Conservation (phyloP, 352 stramenopile genomes). For the Globisporangium polare region DNA sequence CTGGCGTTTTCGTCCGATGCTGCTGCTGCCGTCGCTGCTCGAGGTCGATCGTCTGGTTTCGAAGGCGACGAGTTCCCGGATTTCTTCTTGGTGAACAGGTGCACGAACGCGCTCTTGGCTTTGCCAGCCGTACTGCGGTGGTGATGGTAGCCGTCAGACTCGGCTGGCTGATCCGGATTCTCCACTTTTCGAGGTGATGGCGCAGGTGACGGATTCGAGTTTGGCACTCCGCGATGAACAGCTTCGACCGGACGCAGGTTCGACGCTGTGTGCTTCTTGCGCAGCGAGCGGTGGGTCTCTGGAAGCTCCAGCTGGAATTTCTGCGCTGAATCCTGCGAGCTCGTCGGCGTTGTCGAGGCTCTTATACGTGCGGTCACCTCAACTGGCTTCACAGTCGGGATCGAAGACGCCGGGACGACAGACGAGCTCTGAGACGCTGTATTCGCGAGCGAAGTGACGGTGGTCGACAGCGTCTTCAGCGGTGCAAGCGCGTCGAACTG, state of each 20-base stretch:
- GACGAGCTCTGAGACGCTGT: constrained; percentile 11
- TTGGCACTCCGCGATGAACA: not conserved
- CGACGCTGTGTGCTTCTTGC: constrained; percentile 25
- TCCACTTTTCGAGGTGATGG: not conserved
- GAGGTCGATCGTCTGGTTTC: not conserved
- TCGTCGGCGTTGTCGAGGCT: constrained; percentile 7
- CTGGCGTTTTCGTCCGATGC: not conserved
- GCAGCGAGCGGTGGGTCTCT: constrained; percentile 35
- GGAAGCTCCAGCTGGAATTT: constrained; percentile 46
- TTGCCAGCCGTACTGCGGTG: constrained; percentile 18
- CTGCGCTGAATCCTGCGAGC: constrained; percentile 10
- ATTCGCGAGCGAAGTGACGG: constrained; percentile 24
- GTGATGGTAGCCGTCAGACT: not conserved
- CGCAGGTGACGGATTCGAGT: not conserved
- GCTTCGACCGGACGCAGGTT: constrained; percentile 4
- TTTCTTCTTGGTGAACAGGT: constrained; percentile 22
- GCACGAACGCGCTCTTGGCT: constrained; percentile 20
- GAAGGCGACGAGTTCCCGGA: constrained; percentile 1
- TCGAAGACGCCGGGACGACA: constrained; percentile 9
- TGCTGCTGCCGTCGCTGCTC: not conserved
- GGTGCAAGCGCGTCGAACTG: constrained; percentile 64
- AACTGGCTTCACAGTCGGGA: constrained; percentile 12
- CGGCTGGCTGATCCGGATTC: not conserved
- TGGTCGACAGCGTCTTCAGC: constrained; percentile 43
- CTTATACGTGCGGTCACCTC: constrained; percentile 14